Conservation (phyloP, 2,329 filamentous ascomycete species). For the Tympanopsis confertula region DNA sequence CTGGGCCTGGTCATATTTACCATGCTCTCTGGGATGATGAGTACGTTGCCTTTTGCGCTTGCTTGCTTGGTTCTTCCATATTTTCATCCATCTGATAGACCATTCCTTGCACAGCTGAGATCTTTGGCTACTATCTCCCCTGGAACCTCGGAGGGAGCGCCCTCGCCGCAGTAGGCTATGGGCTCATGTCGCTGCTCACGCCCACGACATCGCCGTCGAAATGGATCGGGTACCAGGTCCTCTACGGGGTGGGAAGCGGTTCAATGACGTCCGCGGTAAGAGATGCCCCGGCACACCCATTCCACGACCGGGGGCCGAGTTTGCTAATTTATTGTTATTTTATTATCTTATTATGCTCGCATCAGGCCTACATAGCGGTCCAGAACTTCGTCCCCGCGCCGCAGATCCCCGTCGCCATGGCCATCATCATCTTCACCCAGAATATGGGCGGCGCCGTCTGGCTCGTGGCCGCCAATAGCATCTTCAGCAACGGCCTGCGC, state of each 20-base stretch:
- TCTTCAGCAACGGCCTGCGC: slow-evolving; percentile 11
- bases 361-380: slow-evolving; percentile 30
- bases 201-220: slow-evolving; percentile 22
- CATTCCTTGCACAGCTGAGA: slow-evolving; percentile 12
- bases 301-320: neutral
- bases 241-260: slow-evolving; percentile 30
- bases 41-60: slow-evolving; percentile 5
- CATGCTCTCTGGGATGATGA: slow-evolving; percentile 23
- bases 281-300: neutral
- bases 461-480: slow-evolving; percentile 13
- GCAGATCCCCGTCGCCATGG: slow-evolving; percentile 33
- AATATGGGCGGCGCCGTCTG: slow-evolving; percentile 25
- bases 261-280: slow-evolving; percentile 10
- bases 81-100: neutral
- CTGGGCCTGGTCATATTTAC: slow-evolving; percentile 29
- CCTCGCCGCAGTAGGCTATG: slow-evolving; percentile 28
- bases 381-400: slow-evolving; percentile 27
- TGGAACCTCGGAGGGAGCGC: slow-evolving; percentile 30
- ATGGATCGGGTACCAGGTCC: slow-evolving; percentile 42
- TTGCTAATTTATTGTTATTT: neutral
- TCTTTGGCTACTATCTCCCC: slow-evolving; percentile 27
- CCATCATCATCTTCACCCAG: slow-evolving; percentile 31
- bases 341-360: slow-evolving; percentile 17
- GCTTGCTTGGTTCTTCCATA: neutral
- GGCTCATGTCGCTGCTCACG: slow-evolving; percentile 28